phyloP scores from a whole-genome alignment of 2,329 filamentous ascomycete species.

The Colletotrichum plurivorum region DNA sequence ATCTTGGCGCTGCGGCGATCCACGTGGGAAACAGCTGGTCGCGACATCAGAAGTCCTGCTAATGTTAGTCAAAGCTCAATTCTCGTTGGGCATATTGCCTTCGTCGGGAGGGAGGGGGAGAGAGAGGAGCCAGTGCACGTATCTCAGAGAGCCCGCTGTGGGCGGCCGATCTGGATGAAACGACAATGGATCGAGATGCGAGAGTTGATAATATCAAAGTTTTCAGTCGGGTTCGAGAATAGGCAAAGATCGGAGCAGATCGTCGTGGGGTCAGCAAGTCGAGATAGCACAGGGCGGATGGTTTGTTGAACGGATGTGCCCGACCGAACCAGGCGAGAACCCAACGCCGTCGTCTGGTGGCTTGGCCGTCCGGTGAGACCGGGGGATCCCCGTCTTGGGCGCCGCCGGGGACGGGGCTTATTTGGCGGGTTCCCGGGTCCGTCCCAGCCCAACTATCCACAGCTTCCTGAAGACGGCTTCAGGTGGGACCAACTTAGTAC shows the following conservation, averaged over 20 bases:
- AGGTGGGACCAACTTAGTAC: background rate
- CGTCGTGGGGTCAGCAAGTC: slow-evolving; percentile 5
- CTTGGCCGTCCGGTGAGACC: slow-evolving; percentile 5
- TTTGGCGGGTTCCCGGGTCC: slow-evolving; percentile 8
- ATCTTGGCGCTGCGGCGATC: slow-evolving; percentile 21
- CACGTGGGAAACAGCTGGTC: slow-evolving; percentile 28
- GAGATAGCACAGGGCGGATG: background rate
- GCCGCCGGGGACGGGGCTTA: slow-evolving; percentile 12
- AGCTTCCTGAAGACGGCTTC: slow-evolving; percentile 5
- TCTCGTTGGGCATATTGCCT: background rate
- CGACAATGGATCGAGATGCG: slow-evolving; percentile 26
- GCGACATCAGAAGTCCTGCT: background rate
- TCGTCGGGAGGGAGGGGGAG: no score
- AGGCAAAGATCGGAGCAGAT: slow-evolving; percentile 1
- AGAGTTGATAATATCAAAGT: slow-evolving; percentile 6
- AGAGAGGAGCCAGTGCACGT: no score
- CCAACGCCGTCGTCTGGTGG: slow-evolving; percentile 11
- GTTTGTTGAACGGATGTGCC: slow-evolving; percentile 12
- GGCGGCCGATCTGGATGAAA: slow-evolving; percentile 26
- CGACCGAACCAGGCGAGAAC: slow-evolving; percentile 23
- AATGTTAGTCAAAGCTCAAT: slow-evolving; percentile 8
- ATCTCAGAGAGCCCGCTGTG: slow-evolving; percentile 9
- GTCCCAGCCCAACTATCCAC: slow-evolving; percentile 27
- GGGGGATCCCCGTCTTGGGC: slow-evolving; percentile 37
- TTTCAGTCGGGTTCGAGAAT: slow-evolving; percentile 9